Evolutionary conservation across 768 basidiomycete genomes (phyloP).

Genomic region (Boletellus emodensis): DNA sequence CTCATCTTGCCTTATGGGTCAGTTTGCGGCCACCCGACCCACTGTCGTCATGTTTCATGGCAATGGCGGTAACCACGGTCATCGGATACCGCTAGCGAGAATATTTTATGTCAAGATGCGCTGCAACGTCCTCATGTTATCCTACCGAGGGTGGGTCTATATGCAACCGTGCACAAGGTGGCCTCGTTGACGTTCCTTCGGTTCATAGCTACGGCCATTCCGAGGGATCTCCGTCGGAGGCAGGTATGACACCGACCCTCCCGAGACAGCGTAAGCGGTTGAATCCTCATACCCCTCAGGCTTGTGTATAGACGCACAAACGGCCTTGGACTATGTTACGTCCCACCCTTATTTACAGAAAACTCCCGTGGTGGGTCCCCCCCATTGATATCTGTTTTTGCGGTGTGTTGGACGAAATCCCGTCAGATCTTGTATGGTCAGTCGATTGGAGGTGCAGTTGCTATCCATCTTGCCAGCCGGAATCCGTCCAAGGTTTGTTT

Average conservation of each 20-base stretch:
- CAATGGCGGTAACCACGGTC: slow-evolving; percentile 82
- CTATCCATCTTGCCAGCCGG: slow-evolving; percentile 79
- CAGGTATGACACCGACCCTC: slow-evolving; percentile 44
- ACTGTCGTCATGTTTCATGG: slow-evolving; percentile 95
- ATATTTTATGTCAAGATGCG: slow-evolving; percentile 79
- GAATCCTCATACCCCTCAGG: slow-evolving; percentile 38
- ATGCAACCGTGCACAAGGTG: no score
- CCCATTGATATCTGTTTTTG: background rate
- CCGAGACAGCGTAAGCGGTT: background rate
- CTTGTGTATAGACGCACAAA: slow-evolving; percentile 80
- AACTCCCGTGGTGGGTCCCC: slow-evolving; percentile 62
- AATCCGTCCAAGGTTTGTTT: slow-evolving; percentile 61
- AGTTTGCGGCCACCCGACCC: slow-evolving; percentile 57
- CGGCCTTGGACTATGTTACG: slow-evolving; percentile 69
- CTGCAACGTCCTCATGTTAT: slow-evolving; percentile 93
- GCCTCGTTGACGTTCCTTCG: background rate
- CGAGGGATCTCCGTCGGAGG: slow-evolving; percentile 82
- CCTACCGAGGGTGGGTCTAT: slow-evolving; percentile 76
- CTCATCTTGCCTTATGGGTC: background rate
- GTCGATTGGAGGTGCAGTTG: slow-evolving; percentile 90
- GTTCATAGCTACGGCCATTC: slow-evolving; percentile 75
- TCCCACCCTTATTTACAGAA: slow-evolving; percentile 58
- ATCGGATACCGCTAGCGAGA: slow-evolving; percentile 82
- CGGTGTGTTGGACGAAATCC: background rate
- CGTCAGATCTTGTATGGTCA: slow-evolving; percentile 73